Evolutionary conservation across 2,329 filamentous ascomycete genomes (phyloP).

Genomic region (Trichoderma harzianum): DNA sequence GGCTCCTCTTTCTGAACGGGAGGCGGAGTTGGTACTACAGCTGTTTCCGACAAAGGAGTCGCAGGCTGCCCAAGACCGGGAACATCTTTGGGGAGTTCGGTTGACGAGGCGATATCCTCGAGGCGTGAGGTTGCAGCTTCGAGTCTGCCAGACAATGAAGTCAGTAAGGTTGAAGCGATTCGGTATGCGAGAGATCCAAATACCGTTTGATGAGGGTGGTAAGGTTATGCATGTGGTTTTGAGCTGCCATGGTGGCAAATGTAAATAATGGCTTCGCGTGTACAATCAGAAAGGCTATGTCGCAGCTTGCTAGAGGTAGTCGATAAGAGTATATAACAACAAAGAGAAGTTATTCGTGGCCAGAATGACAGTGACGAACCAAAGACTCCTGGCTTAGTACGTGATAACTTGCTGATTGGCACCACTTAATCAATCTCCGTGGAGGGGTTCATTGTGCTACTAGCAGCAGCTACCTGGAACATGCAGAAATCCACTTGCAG

Average conservation of each 20-base stretch:
- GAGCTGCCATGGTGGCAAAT: slow-evolving; percentile 54
- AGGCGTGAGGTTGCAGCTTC: slow-evolving; percentile 95
- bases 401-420: slow-evolving; percentile 11
- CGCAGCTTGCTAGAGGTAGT: not conserved
- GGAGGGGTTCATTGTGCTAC: not conserved
- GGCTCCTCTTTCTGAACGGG: slow-evolving; percentile 36
- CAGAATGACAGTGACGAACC: slow-evolving; percentile 10
- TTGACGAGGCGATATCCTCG: slow-evolving; percentile 88
- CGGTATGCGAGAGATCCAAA: not conserved
- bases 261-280: not conserved
- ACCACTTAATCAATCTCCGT: not conserved
- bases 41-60: slow-evolving; percentile 30
- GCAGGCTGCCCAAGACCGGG: slow-evolving; percentile 42
- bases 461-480: not conserved
- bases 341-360: slow-evolving; percentile 11
- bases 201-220: slow-evolving; percentile 98
- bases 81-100: slow-evolving; percentile 54
- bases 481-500: not conserved
- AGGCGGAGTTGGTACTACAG: slow-evolving; percentile 36
- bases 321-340: not conserved
- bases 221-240: slow-evolving; percentile 90
- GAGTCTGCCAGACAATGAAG: slow-evolving; percentile 58
- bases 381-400: not conserved
- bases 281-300: not conserved
- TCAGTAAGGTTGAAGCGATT: slow-evolving; percentile 41